These are phyloP conservation scores for Phytopythium cucurbitacearum DNA, from an alignment of 352 stramenopile genomes.

Conservation along the genomic window DNA sequence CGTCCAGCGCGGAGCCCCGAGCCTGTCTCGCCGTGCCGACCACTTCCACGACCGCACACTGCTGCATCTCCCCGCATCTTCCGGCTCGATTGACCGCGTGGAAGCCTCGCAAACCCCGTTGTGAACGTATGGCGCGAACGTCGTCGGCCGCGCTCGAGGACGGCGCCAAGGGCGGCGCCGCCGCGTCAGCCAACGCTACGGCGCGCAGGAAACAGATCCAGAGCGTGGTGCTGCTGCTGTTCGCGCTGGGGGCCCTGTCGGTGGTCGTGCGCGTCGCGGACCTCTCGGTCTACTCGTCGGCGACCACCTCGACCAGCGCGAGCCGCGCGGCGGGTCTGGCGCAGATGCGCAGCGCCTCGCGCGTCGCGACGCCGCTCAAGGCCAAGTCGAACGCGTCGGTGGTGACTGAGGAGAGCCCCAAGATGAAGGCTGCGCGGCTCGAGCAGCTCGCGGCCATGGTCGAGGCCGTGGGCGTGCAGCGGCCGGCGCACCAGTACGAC, in stretches of 20 bases:
- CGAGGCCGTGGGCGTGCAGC: slow-evolving; percentile 10
- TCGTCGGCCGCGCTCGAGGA: neutral
- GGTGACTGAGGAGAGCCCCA: slow-evolving; percentile 4
- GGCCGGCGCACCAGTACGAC: slow-evolving; percentile 20
- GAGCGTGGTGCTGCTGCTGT: slow-evolving; percentile 16
- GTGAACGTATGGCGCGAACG: neutral
- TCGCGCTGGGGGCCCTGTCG: slow-evolving; percentile 16
- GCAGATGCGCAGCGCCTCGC: slow-evolving; percentile 1
- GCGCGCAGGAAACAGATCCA: slow-evolving; percentile 4
- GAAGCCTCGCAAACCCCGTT: too few relatives aligned
- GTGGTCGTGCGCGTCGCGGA: slow-evolving; percentile 21
- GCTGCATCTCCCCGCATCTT: too few relatives aligned
- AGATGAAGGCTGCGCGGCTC: slow-evolving; percentile 11
- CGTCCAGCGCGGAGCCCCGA: too few relatives aligned
- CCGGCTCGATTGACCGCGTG: too few relatives aligned
- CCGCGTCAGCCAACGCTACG: neutral
- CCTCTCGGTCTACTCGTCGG: slow-evolving; percentile 11
- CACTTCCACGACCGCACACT: too few relatives aligned
- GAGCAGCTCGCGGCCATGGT: slow-evolving; percentile 7
- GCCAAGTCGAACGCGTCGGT: slow-evolving; percentile 6
- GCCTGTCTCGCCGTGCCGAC: too few relatives aligned
- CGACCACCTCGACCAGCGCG: neutral
- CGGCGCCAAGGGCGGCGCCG: slow-evolving; percentile 1
- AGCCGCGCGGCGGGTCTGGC: slow-evolving; percentile 3
- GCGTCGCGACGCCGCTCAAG: neutral